Evolutionary conservation across 768 basidiomycete species (phyloP), one percentile per base, ranked within the genome.

Genomic region (Paxillus involutus): DNA sequence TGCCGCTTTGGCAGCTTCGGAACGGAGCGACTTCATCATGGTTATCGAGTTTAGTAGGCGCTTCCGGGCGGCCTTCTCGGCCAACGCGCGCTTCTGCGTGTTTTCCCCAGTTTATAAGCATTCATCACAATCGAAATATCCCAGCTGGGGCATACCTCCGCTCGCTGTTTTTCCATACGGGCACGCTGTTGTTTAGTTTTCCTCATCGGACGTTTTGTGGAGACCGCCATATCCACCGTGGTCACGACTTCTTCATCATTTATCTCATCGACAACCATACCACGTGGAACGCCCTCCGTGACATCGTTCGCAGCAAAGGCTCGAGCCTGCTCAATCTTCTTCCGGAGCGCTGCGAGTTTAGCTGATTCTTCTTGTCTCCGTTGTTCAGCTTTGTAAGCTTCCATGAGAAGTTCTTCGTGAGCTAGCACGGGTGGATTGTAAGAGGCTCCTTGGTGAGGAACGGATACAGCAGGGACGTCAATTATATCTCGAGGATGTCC

Each of bases 351-450:
- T 2, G 77, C 76, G 13, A 83, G 70, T 63, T 79, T 80, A 49
- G 78, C 81, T 2, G 76, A 79, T 52, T 84, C 79, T 24, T 73
- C 73, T 39, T 84, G 64, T 41, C 79, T 78, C 44, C 77, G 78
- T 61, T 80, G 79, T 69, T 94, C 94, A 13, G 78, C 67, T 55
- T 83, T 79, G 48, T 84, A 79, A 0, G 93, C 94, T 47, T 80
- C 71, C 12, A 79, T 72, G 19, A 98, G 66, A 5, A 96, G 80
- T 46, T 83, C 82, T 47, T 82, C 80, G 60, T 96, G 90, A 0
- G 86, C 83, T 4, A 81, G 77, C 1, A 80, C 82, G 0, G 85
- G 83, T 0, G 94, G 94, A 66, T 97, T 97, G 67, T 98, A 98
- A 16, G 92, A 94, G 3, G 87, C 81, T 17, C 94, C 94, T 32